Conservation (phyloP, 2,329 filamentous ascomycete species). For the Colletotrichum sp. region DNA sequence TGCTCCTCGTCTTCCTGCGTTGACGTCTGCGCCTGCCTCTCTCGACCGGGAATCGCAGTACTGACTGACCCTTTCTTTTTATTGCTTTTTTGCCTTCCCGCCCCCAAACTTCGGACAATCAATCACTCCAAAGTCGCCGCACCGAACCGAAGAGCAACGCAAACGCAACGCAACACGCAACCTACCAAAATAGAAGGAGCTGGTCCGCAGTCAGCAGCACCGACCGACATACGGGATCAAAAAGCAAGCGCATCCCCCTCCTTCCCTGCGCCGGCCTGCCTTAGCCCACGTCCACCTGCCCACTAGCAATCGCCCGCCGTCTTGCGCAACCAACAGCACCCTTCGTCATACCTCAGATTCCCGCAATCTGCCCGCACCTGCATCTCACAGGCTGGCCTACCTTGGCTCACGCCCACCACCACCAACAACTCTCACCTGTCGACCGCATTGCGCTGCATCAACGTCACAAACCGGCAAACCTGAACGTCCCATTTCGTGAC, state of each 20-base stretch:
- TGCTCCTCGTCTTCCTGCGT: neutral
- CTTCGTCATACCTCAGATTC: constrained; percentile 1
- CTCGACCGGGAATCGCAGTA: neutral
- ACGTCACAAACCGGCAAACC: neutral
- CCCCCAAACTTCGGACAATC: neutral
- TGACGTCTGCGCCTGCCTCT: neutral
- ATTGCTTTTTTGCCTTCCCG: neutral
- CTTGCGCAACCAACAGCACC: neutral
- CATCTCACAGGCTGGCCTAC: neutral
- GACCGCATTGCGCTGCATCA: neutral
- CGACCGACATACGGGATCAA: neutral
- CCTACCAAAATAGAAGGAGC: neutral
- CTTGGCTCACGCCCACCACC: neutral
- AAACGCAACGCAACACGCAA: neutral
- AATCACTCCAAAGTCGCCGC: neutral
- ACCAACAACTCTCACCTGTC: neutral
- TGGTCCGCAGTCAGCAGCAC: neutral
- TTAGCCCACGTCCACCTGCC: neutral
- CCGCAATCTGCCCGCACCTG: neutral
- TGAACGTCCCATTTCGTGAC: neutral
- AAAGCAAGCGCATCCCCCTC: neutral
- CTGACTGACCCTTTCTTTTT: neutral
- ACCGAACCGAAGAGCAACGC: neutral
- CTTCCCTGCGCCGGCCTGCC: neutral
- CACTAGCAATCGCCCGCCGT: neutral